Base-by-base conservation (phyloP, 202 grass and related monocot species). In the Saccharum hybrid region DNA sequence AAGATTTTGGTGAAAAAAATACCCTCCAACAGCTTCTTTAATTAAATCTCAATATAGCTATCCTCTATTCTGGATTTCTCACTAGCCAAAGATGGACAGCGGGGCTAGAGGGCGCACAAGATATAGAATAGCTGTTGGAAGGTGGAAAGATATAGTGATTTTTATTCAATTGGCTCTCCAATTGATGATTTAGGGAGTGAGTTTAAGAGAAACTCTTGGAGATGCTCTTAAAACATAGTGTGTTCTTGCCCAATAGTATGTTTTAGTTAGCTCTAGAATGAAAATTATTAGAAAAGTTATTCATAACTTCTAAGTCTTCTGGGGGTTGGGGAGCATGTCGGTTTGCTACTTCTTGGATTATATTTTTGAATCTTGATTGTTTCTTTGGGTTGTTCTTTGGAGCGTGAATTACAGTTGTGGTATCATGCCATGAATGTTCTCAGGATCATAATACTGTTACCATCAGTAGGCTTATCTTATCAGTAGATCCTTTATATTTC, bases 401-500 rank as follows among this genome's bases (percentile, higher is more conserved):
- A 64, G 34, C 52, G 28, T 63, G 31, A 11, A 28, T 73, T 36
- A 72, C 13, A 39, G 41, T 66, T 59, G 57, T 6, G 1, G 74
- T 84, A 59, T 78, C 15, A 18, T 81, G 43, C 81, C 30, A 62
- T 34, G 11, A 75, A 69, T 45, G 13, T 86, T 81, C 49, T 18
- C 16, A 42, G 40, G 54, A 63, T 65, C 33, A 54, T 81, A 74
- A 51, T 8, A 52, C 51, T 65, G 30, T 75, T 70, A 88, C 34
- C 64, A 81, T 74, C 18, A 64, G 49, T 59, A 26, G 46, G 43
- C 2, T 42, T 75, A 60, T 45, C 28, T 75, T 81, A 75, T 49
- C n/a, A 56, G 16, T 66, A 33, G 42, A 77, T 43, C 23, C 22
- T 75, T 84, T 85, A 51, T 85, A 21, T 86, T 74, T 88, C 77